Evolutionary conservation across 192 early-diverging fungal species (phyloP).

Genomic region (Coemansia sp.): DNA sequence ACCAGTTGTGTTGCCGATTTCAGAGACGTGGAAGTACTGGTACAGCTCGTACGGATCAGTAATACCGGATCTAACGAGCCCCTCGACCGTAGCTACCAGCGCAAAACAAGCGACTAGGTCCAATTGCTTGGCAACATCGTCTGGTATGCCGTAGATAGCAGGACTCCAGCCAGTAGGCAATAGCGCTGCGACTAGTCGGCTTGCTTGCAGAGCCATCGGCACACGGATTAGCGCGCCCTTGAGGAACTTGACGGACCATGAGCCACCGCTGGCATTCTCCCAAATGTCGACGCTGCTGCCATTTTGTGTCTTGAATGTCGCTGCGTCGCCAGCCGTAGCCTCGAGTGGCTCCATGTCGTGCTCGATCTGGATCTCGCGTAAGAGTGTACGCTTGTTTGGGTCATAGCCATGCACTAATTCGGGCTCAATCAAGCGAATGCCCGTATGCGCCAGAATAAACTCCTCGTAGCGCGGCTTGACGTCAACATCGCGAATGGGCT

Average conservation of each 20-base stretch:
- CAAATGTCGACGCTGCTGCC: slow-evolving; percentile 69
- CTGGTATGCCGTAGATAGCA: slow-evolving; percentile 89
- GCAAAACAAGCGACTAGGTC: slow-evolving; percentile 84
- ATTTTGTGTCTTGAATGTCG: slow-evolving; percentile 76
- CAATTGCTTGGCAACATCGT: slow-evolving; percentile 85
- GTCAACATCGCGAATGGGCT: slow-evolving; percentile 81
- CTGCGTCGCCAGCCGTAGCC: slow-evolving; percentile 81
- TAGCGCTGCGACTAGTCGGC: slow-evolving; percentile 79
- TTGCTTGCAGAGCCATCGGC: slow-evolving; percentile 84
- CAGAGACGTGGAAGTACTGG: slow-evolving; percentile 91
- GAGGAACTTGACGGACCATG: slow-evolving; percentile 72
- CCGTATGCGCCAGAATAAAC: slow-evolving; percentile 76
- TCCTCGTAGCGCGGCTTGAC: slow-evolving; percentile 87
- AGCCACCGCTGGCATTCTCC: slow-evolving; percentile 54
- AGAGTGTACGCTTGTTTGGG: slow-evolving; percentile 73
- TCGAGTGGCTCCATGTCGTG: slow-evolving; percentile 85
- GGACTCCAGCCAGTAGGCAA: slow-evolving; percentile 94
- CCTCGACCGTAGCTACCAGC: slow-evolving; percentile 88
- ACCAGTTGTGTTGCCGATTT: slow-evolving; percentile 87
- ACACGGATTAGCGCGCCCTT: slow-evolving; percentile 87
- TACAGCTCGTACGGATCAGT: slow-evolving; percentile 97
- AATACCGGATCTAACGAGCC: slow-evolving; percentile 82
- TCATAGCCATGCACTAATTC: slow-evolving; percentile 81
- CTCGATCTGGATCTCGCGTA: slow-evolving; percentile 84
- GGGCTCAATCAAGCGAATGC: slow-evolving; percentile 66